Base-by-base conservation (phyloP, 2,329 filamentous ascomycete species). In the Stylonectria norvegica region DNA sequence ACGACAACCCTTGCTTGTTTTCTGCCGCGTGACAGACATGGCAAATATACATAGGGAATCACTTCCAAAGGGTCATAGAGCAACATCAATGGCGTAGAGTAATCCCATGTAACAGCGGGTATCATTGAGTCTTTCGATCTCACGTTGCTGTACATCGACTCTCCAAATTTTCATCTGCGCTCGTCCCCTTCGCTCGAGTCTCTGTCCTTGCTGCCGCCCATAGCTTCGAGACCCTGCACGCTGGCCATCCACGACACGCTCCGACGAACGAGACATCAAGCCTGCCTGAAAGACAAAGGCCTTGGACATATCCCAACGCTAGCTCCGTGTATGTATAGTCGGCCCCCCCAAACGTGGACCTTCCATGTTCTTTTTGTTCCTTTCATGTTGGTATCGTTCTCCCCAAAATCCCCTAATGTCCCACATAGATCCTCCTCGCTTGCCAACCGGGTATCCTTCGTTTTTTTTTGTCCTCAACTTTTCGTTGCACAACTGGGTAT, bases 401-500 rank as follows among this genome's bases (percentile, higher is more conserved):
- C 48, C 40, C 47, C 45, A 45, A 49, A 49, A 53, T 42, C 40
- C 52, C 45, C 42, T 48, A 43, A 6, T 49, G 40, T 47, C 45
- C 48, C 48, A 54, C 47, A 47, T 42, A 43, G 14, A 47, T 57
- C 49, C 40, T 51, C 53, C 45, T 53, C 40, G 38, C 39, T 49
- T 45, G 36, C 47, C 44, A 55, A 54, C 52, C 45, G 60, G 62
- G 60, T 65, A 65, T 65, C 60, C 54, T 53, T 60, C 48, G 45
- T 53, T 43, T 52, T 53, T 57, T 51, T 50, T 53, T 46, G 44
- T 58, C 48, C 52, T 53, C 48, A 55, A 52, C 55, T 52, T 58
- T 57, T 54, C 51, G 47, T 55, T 49, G 46, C 57, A 49, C 51
- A 52, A 50, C 48, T 57, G 62, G 61, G 62, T 65, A 63, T 65